Base-by-base conservation (phyloP, 2,329 filamentous ascomycete species). In the Beauveria caledonica region DNA sequence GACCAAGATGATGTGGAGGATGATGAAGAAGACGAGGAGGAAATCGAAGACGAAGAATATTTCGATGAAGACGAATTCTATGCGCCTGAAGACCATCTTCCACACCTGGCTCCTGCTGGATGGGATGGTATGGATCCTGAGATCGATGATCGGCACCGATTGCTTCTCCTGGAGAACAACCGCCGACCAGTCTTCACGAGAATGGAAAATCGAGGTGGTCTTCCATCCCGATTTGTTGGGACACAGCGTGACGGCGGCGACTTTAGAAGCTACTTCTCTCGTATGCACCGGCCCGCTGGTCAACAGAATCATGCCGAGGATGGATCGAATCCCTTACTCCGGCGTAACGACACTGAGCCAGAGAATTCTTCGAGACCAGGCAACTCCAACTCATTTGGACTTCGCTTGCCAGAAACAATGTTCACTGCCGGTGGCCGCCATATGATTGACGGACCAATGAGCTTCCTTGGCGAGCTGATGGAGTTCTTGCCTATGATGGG, bases 301-400 rank as follows among this genome's bases (percentile, higher is more conserved):
- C 77, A 81, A 36, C 75, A 82, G 57, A 45, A 39, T 21, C 80
- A 79, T 29, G 80, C 82, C 39, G 91, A 96, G 64, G 92, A 97
- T 70, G 92, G 91, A 3, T 80, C 86, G 23, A 97, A 97, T 69
- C 93, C 93, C 48, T 79, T 97, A 13, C 83, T 97, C 58, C 88
- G 92, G 64, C 87, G 90, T 50, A 73, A 70, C 52, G 74, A 76
- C 23, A 67, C 73, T 27, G 72, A 69, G 25, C 75, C 76, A 60
- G 80, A 85, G 19, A 69, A 68, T 39, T 68, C 78, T 9, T 78
- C 81, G 56, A 81, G 82, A 52, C 74, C 76, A 49, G 72, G 74
- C 44, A 74, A 81, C 33, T 73, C 77, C n/a, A 78, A 77, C 56
- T 76, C 82, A 52, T 76, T 88, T 58, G 83, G 85, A 6, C 68